A percentile compares a stretch with the other conserved stretches of the same genome.
These are phyloP conservation scores for Aureobasidium sp. DNA, from an alignment of 2,329 filamentous ascomycete species.

Conservation along the genomic window DNA sequence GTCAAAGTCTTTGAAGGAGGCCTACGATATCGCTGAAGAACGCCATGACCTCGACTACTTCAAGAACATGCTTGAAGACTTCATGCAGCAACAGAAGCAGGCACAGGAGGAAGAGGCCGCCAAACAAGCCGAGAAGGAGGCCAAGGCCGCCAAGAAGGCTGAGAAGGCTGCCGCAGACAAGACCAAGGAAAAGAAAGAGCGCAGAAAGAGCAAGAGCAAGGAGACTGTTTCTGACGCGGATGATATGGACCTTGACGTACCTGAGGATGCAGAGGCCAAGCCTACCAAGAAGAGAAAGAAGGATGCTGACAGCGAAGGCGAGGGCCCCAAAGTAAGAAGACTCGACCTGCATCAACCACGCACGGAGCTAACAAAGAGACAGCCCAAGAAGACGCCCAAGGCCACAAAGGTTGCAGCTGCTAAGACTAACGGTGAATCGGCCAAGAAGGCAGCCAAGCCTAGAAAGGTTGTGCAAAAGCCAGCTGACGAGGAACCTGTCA, in stretches of 20 bases:
- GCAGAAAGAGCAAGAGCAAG: constrained; percentile 32
- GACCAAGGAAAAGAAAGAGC: constrained; percentile 48
- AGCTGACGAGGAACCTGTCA: constrained; percentile 52
- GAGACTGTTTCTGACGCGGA: constrained; percentile 20
- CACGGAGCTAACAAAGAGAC: constrained; percentile 7
- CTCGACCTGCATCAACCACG: not conserved
- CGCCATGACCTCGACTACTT: constrained; percentile 72
- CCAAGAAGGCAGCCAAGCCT: constrained; percentile 29
- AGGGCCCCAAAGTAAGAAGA: constrained; percentile 53
- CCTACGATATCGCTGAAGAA: constrained; percentile 74
- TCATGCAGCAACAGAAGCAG: constrained; percentile 49
- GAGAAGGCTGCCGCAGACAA: constrained; percentile 26
- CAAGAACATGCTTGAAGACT: constrained; percentile 65
- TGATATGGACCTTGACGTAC: constrained; percentile 41
- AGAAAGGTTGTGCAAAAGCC: constrained; percentile 42
- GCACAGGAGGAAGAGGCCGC: constrained; percentile 40
- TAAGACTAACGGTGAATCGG: constrained; percentile 33
- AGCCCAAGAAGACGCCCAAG: constrained; percentile 46
- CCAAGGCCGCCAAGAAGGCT: constrained; percentile 37
- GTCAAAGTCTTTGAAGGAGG: constrained; percentile 69
- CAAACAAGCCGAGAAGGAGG: constrained; percentile 34
- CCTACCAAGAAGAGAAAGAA: constrained; percentile 77
- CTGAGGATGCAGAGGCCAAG: constrained; percentile 58
- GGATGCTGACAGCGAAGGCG: constrained; percentile 56
- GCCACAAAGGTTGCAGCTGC: constrained; percentile 40